phyloP scores from a whole-genome alignment of 139 green algal species.

The Chlamydomonas schloesseri region DNA sequence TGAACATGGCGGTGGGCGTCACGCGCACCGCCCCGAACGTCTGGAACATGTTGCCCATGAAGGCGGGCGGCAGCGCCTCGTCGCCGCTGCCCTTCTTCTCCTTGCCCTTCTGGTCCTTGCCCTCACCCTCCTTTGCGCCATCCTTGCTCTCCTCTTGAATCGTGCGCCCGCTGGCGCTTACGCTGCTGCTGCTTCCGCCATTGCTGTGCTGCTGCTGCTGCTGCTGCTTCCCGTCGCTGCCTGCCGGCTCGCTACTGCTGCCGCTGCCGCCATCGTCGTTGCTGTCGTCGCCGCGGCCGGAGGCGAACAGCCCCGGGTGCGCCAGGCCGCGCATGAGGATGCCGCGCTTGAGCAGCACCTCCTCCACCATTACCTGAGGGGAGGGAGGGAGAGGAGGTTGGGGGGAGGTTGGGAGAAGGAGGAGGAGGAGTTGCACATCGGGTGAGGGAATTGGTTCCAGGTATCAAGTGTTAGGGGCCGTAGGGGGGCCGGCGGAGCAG shows the following conservation, averaged over 20 bases:
- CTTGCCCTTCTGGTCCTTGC: background rate
- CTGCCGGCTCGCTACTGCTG: background rate
- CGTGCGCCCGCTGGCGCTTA: background rate
- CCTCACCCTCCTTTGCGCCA: too few relatives aligned
- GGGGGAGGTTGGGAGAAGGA: too few relatives aligned
- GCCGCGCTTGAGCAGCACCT: conserved; percentile 74
- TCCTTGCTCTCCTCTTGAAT: too few relatives aligned
- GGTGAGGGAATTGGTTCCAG: too few relatives aligned
- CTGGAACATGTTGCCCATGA: conserved; percentile 67
- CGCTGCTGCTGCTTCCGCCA: background rate
- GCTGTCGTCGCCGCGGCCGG: background rate
- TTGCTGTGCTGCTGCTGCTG: conserved; percentile 1
- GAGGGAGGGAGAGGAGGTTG: background rate
- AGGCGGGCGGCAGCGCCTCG: background rate
- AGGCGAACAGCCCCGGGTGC: conserved; percentile 69
- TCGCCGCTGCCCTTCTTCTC: background rate
- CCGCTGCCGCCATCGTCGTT: background rate
- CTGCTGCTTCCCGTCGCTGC: background rate
- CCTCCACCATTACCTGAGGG: conserved; percentile 50
- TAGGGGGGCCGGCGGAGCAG: too few relatives aligned
- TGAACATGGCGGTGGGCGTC: conserved; percentile 48
- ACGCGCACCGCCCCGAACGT: conserved; percentile 89
- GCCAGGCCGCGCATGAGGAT: conserved; percentile 84
- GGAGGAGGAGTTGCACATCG: too few relatives aligned
- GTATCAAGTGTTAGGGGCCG: too few relatives aligned